Evolutionary conservation across 208 protist genomes (phyloP).

Genomic region (Porcisia hertigi): DNA sequence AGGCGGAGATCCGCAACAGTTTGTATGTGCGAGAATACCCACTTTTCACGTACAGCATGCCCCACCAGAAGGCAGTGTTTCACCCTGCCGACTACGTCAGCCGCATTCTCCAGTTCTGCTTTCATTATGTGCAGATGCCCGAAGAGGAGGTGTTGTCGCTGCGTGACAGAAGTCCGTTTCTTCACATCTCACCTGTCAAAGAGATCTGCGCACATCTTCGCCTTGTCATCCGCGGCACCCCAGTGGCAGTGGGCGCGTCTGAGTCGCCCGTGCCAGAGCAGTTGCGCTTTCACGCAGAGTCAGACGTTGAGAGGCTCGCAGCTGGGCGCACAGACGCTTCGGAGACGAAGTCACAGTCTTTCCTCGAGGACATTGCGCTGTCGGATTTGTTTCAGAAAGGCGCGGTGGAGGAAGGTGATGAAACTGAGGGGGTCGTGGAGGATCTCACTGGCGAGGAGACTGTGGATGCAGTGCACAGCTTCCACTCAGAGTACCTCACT

Average conservation of each 20-base stretch:
- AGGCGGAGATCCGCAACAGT: conserved; percentile 36
- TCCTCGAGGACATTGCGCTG: neutral
- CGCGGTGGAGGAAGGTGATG: conserved; percentile 17
- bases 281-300: conserved; percentile 18
- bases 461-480: conserved; percentile 50
- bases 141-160: conserved; percentile 25
- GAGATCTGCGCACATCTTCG: conserved; percentile 53
- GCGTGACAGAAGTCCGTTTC: conserved; percentile 40
- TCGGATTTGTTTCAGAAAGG: conserved; percentile 12
- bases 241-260: neutral
- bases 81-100: conserved; percentile 73
- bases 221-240: conserved; percentile 9
- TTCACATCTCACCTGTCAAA: conserved; percentile 69
- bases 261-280: conserved; percentile 1
- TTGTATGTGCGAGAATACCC: conserved; percentile 53
- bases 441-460: conserved; percentile 69
- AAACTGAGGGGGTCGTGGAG: conserved; percentile 14
- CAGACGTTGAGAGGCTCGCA: conserved; percentile 17
- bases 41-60: conserved; percentile 28
- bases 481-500: conserved; percentile 50
- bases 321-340: neutral
- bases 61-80: conserved; percentile 46
- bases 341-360: neutral
- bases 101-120: conserved; percentile 69
- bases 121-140: conserved; percentile 18